Percentiles rank a stretch among this genome's conserved stretches.
Evolutionary conservation across 2,329 filamentous ascomycete genomes (phyloP).

Genomic region (Leptodontidium sp.): DNA sequence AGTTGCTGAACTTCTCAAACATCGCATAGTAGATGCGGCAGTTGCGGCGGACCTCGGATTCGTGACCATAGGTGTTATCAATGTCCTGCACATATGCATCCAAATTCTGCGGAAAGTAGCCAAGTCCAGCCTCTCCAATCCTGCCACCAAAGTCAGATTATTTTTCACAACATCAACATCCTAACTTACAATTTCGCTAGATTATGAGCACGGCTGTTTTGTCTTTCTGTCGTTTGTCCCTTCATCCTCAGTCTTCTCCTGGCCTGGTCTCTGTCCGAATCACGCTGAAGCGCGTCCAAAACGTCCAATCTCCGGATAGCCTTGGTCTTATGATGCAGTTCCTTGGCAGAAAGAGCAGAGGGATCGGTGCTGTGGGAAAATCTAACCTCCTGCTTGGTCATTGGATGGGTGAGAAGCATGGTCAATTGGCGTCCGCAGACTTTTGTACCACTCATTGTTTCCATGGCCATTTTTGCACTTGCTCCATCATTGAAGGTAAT

Average conservation of each 20-base stretch:
- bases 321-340: background rate
- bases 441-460: background rate
- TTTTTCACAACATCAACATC: no score
- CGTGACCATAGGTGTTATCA: background rate
- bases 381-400: background rate
- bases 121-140: background rate
- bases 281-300: no score
- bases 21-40: background rate
- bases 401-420: background rate
- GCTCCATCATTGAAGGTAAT: background rate
- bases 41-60: background rate
- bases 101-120: background rate
- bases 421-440: background rate
- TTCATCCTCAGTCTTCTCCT: no score
- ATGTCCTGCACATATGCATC: background rate
- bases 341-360: background rate
- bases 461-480: background rate
- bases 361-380: background rate
- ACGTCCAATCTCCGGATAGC: no score
- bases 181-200: background rate
- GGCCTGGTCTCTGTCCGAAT: no score
- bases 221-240: no score
- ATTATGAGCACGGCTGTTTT: background rate
- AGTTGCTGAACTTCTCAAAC: background rate
- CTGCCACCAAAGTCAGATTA: background rate